Evolutionary conservation across 1,139 yeast genomes (phyloP).

Genomic region (Saccharomycopsis crataegensis): DNA sequence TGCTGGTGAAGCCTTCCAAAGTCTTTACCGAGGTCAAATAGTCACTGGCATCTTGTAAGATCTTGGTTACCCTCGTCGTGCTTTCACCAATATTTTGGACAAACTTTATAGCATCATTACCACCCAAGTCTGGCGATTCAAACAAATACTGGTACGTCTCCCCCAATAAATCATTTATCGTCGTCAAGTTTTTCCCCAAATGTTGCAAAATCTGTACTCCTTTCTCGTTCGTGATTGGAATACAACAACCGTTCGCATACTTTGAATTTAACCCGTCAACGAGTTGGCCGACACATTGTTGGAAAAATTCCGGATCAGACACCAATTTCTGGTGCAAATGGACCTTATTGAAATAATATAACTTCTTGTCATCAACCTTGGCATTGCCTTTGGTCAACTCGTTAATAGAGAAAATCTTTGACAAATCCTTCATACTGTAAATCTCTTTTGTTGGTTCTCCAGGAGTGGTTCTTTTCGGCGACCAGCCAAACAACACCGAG

Average conservation of each 20-base stretch:
- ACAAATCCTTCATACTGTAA: constrained; percentile 41
- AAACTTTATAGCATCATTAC: background rate
- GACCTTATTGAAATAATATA: constrained; percentile 66
- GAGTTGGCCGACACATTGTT: constrained; percentile 28
- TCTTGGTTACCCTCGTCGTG: background rate
- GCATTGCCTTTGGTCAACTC: constrained; percentile 90
- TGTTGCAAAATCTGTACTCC: constrained; percentile 23
- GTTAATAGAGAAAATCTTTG: constrained; percentile 45
- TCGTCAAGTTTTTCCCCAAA: constrained; percentile 35
- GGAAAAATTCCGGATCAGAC: constrained; percentile 21
- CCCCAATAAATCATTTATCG: constrained; percentile 40
- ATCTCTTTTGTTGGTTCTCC: constrained; percentile 55
- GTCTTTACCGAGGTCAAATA: too few species aligned
- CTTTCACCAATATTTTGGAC: too few species aligned
- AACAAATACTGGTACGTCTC: constrained; percentile 43
- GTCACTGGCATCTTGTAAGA: background rate
- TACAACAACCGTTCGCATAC: constrained; percentile 20
- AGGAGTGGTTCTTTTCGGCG: constrained; percentile 54
- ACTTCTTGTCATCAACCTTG: constrained; percentile 74
- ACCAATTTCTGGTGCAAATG: constrained; percentile 37
- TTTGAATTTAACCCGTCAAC: constrained; percentile 22
- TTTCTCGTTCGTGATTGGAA: constrained; percentile 19
- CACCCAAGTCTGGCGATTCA: background rate
- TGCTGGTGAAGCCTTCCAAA: background rate
- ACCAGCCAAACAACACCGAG: constrained; percentile 91